Evolutionary conservation across 2,329 filamentous ascomycete genomes (phyloP).

Genomic region (Fusarium torreyae): DNA sequence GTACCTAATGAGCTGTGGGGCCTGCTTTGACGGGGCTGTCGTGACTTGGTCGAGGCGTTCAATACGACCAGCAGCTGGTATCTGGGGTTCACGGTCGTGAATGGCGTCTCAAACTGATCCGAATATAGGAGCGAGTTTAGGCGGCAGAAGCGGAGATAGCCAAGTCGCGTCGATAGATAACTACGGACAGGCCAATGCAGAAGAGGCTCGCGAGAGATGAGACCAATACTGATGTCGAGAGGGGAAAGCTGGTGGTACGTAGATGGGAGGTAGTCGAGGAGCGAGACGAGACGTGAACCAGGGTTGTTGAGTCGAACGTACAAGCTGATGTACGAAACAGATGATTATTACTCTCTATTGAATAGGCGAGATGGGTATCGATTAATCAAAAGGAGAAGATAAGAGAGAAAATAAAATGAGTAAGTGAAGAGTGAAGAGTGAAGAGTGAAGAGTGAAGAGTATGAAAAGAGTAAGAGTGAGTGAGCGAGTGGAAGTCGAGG

Average conservation of each 20-base stretch:
- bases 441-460: constrained; percentile 15
- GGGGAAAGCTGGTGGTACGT: constrained; percentile 24
- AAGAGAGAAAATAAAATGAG: constrained; percentile 1
- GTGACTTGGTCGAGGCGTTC: constrained; percentile 47
- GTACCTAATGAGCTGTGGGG: constrained; percentile 48
- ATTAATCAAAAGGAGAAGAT: constrained; percentile 29
- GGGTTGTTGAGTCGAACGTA: constrained; percentile 24
- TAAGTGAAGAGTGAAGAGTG: constrained; percentile 9
- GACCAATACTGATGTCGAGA: constrained; percentile 12
- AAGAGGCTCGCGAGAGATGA: constrained; percentile 17
- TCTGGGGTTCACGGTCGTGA: constrained; percentile 40
- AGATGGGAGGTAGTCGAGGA: constrained; percentile 38
- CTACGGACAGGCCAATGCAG: constrained; percentile 7
- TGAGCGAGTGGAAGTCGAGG: constrained; percentile 24
- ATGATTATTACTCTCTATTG: constrained; percentile 19
- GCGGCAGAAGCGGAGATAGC: constrained; percentile 32
- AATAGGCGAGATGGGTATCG: constrained; percentile 26
- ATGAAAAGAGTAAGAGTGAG: constrained; percentile 24
- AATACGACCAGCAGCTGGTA: constrained; percentile 43
- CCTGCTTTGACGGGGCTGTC: constrained; percentile 48
- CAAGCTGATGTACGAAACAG: no score
- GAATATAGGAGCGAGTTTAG: constrained; percentile 42
- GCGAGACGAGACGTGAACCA: constrained; percentile 34
- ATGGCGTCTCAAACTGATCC: constrained; percentile 28
- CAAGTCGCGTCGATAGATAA: constrained; percentile 37